Conservation (phyloP, 2,329 filamentous ascomycete genomes). For the Colletotrichum euphorbiae region DNA sequence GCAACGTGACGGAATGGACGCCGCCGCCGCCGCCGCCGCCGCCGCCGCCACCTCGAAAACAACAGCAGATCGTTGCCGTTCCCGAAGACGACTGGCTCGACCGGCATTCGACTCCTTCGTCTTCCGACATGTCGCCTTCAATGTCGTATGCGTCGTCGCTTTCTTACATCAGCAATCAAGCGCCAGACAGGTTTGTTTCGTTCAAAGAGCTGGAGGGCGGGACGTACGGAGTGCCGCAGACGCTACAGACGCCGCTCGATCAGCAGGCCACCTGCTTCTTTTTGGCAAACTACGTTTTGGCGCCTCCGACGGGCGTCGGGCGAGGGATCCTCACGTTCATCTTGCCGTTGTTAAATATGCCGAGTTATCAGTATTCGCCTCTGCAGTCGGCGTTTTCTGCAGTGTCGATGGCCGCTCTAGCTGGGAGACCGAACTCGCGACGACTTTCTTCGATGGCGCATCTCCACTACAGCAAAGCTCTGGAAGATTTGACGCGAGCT, state of each 20-base stretch:
- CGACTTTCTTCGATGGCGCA: conserved; percentile 40
- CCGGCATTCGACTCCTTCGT: conserved; percentile 27
- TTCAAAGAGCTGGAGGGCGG: conserved; percentile 31
- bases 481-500: conserved; percentile 41
- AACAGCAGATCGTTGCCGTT: conserved; percentile 29
- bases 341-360: conserved; percentile 40
- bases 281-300: conserved; percentile 43
- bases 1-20: conserved; percentile 32
- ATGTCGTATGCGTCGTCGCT: conserved; percentile 35
- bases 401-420: conserved; percentile 42
- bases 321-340: conserved; percentile 42
- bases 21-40: conserved; percentile 24
- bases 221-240: conserved; percentile 34
- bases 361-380: conserved; percentile 40
- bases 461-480: conserved; percentile 42
- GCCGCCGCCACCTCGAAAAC: conserved; percentile 23
- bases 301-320: conserved; percentile 39
- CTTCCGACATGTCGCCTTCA: conserved; percentile 34
- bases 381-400: conserved; percentile 43
- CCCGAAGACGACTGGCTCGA: conserved; percentile 36
- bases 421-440: conserved; percentile 42
- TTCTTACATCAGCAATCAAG: conserved; percentile 33
- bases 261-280: conserved; percentile 44
- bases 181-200: conserved; percentile 29
- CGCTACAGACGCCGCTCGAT: conserved; percentile 42